Evolutionary conservation across 202 grass and related monocot species (phyloP).

Genomic region (Panicum virgatum): DNA sequence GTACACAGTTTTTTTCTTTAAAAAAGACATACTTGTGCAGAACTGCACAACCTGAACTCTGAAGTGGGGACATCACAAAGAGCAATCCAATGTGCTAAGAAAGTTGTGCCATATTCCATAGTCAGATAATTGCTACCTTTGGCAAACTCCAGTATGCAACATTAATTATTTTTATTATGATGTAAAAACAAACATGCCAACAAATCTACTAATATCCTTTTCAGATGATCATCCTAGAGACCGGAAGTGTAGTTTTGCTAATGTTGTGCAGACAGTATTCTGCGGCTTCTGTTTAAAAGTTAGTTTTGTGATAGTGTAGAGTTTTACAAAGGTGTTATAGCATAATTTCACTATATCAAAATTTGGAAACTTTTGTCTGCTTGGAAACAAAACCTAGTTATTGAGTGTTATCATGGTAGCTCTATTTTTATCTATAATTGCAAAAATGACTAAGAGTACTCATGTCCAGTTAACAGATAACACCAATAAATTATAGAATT

Average conservation of each 20-base stretch:
- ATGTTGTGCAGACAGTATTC: not conserved
- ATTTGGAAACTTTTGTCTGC: not conserved
- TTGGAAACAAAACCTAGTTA: not conserved
- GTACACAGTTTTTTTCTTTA: not conserved
- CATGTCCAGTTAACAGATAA: not conserved
- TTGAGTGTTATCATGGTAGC: not conserved
- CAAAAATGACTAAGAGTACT: not conserved
- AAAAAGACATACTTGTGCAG: not conserved
- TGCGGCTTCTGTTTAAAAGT: not conserved
- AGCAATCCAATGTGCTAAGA: slow-evolving; percentile 17
- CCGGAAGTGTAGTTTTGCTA: not conserved
- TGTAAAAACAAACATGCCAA: not conserved
- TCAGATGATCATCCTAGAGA: not conserved
- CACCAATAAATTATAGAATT: not conserved
- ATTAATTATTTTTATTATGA: slow-evolving; percentile 2
- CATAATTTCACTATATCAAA: not conserved
- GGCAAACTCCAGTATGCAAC: not conserved
- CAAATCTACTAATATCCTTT: not conserved
- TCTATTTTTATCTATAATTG: slow-evolving; percentile 9
- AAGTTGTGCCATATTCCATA: not conserved
- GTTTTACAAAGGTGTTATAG: not conserved
- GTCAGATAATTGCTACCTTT: not conserved
- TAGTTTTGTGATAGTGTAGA: not conserved
- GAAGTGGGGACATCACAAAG: not conserved
- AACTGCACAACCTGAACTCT: not conserved